A percentile compares a stretch with the other conserved stretches of the same genome.
Evolutionary conservation across 1,284 basidiomycete genomes (phyloP).

Genomic region (Cystobasidium sp.): DNA sequence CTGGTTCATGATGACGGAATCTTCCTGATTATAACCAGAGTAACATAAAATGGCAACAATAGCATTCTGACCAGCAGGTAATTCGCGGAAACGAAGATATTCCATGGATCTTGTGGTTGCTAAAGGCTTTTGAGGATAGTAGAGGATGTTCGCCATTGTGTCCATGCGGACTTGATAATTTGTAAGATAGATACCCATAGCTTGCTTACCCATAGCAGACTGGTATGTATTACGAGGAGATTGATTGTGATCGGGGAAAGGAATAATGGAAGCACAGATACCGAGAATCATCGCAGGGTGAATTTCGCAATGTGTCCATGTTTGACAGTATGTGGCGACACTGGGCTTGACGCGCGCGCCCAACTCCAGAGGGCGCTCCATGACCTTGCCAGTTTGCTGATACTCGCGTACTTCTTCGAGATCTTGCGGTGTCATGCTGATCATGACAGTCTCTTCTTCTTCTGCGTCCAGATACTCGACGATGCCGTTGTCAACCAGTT

Average conservation of each 20-base stretch:
- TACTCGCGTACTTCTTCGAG: conserved; percentile 74
- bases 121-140: conserved; percentile 98
- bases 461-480: conserved; percentile 96
- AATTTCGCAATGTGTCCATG: conserved; percentile 99
- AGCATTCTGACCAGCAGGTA: conserved; percentile 97
- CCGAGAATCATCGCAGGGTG: conserved; percentile 99
- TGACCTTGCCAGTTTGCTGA: conserved; percentile 63
- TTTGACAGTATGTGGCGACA: conserved; percentile 67
- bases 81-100: conserved; percentile 94
- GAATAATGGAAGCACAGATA: conserved; percentile 97
- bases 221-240: conserved; percentile 99
- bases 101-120: conserved; percentile 99
- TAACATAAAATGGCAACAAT: conserved; percentile 98
- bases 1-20: conserved; percentile 99
- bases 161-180: conserved; percentile 97
- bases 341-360: conserved; percentile 82
- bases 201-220: conserved; percentile 99
- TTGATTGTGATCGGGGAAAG: conserved; percentile 99
- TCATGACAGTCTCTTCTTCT: conserved; percentile 99
- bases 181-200: conserved; percentile 97
- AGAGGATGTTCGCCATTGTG: conserved; percentile 97
- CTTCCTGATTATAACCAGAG: conserved; percentile 99
- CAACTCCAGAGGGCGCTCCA: conserved; percentile 62
- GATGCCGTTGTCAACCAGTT: conserved; percentile 82
- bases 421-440: conserved; percentile 97